Conservation (phyloP, 106 monocot species). For the Chionographis japonica region DNA sequence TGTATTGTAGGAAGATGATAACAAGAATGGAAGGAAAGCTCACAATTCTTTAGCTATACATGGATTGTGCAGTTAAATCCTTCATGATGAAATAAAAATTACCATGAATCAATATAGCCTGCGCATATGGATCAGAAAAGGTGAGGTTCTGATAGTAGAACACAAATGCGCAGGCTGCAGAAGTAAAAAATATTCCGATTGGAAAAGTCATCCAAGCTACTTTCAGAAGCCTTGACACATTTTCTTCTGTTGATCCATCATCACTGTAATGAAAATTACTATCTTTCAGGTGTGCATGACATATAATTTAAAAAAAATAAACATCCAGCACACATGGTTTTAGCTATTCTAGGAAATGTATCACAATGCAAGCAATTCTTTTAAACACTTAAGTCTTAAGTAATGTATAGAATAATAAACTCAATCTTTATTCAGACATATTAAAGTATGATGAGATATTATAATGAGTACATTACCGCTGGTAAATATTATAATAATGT, state of each 20-base stretch:
- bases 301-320: constrained; percentile 3
- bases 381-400: too few relatives aligned
- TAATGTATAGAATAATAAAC: too few relatives aligned
- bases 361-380: too few relatives aligned
- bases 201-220: constrained; percentile 79
- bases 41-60: too few relatives aligned
- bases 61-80: neutral
- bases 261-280: constrained; percentile 40
- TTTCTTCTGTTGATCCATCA: constrained; percentile 40
- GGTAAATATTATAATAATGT: too few relatives aligned
- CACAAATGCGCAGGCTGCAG: constrained; percentile 37
- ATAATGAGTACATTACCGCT: too few relatives aligned
- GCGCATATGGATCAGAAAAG: constrained; percentile 64
- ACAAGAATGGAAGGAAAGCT: too few relatives aligned
- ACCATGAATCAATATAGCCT: constrained; percentile 82
- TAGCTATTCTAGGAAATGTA: neutral
- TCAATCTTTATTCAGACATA: too few relatives aligned
- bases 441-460: too few relatives aligned
- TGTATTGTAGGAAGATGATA: too few relatives aligned
- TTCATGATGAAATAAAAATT: constrained; percentile 8
- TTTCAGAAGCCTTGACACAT: constrained; percentile 56
- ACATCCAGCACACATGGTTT: neutral
- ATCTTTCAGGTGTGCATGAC: constrained; percentile 3
- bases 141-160: constrained; percentile 45
- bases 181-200: constrained; percentile 56